Evolutionary conservation across 202 grass and related monocot genomes (phyloP).

Genomic region (Panicum hallii): DNA sequence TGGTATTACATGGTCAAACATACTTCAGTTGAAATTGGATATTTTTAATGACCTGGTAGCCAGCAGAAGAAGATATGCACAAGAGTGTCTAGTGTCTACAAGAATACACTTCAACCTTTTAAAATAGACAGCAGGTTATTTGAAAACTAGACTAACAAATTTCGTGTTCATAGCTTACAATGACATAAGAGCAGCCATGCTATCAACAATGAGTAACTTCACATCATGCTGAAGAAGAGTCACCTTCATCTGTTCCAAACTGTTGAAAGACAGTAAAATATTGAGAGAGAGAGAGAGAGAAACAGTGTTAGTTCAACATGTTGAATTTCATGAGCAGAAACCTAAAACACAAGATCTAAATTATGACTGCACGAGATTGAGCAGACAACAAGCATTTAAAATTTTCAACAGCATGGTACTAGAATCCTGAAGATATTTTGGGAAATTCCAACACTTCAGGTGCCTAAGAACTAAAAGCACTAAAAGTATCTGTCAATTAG

Average conservation of each 20-base stretch:
- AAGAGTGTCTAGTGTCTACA: not conserved
- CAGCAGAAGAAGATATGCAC: not conserved
- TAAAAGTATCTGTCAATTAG: not conserved
- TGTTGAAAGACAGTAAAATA: conserved; percentile 30
- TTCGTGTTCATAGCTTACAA: conserved; percentile 51
- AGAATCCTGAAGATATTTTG: not conserved
- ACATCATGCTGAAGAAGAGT: conserved; percentile 84
- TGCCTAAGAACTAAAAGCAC: conserved; percentile 20
- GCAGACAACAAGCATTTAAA: conserved; percentile 19
- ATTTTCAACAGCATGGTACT: not conserved
- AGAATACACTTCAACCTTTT: not conserved
- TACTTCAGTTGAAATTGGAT: conserved; percentile 14
- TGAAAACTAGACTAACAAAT: not conserved
- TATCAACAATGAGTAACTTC: conserved; percentile 96
- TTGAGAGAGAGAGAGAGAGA: not conserved
- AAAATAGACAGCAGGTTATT: not conserved
- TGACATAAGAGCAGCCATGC: conserved; percentile 80
- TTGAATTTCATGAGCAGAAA: conserved; percentile 21
- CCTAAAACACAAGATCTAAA: conserved; percentile 10
- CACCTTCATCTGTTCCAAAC: conserved; percentile 93
- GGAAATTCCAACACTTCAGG: not conserved
- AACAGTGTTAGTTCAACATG: not conserved
- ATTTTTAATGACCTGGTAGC: not conserved
- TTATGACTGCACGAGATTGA: not conserved
- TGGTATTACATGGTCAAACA: not conserved